Base-by-base conservation (phyloP, 2,329 filamentous ascomycete species). In the Paracoccidioides lutzii region DNA sequence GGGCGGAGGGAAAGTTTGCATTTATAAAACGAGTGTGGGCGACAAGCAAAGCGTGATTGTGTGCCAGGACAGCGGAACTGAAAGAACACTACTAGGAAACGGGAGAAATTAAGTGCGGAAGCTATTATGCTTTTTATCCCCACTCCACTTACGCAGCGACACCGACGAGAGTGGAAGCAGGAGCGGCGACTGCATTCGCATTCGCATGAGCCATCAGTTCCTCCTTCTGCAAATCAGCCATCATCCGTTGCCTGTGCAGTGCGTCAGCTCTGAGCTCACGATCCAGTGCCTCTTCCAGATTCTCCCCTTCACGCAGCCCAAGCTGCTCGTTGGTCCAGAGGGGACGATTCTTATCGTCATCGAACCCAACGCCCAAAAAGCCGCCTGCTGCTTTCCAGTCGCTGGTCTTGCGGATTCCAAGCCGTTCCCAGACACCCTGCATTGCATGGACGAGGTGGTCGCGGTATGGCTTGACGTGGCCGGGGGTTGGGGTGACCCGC, bases 261-360 rank as follows among this genome's bases (percentile, higher is more conserved):
- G 51, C 57, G 28, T 61, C 61, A 3, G 58, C 59, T 28, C 59
- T 58, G 48, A 73, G 64, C 57, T 72, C 70, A 35, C 71, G 66
- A 65, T 78, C 75, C 30, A 82, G 69, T 12, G 78, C 72, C 67
- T 85, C 81, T 66, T 80, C 75, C 52, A 82, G 76, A 12, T 81
- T 76, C 65, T 87, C 77, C 57, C 82, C 80, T 50, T 63, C 57
- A 37, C 56, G 55, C 50, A 95, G 79, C 43, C 85, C 88, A 55
- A 98, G 81, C 78, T 98, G 93, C 64, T 80, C 77, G 65, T 96
- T 84, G 1, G 88, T 93, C 93, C 93, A 98, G 43, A 98, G 83
- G n/a, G 90, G 85, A 67, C 81, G 73, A 62, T 78, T 78, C 43
- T 81, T 78, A 55, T 76, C 72, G 28, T 57, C 50, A 57, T 84